phyloP scores from a whole-genome alignment of 2,329 filamentous ascomycete species.

The Bimuria novae-zelandiae region DNA sequence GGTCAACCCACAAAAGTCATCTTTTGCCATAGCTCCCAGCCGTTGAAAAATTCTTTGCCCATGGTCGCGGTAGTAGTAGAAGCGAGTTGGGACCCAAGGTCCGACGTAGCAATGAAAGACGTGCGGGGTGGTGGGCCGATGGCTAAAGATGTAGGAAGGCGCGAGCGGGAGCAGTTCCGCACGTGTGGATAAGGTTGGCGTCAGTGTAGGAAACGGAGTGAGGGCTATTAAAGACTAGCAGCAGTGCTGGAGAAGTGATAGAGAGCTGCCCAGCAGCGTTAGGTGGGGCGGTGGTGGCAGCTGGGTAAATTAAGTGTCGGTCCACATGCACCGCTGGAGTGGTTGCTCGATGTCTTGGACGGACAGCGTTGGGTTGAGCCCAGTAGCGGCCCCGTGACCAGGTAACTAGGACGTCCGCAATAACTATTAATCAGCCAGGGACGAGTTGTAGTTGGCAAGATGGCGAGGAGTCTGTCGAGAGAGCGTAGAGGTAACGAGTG shows the following conservation, averaged over 20 bases:
- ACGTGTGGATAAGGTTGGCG: too few relatives aligned
- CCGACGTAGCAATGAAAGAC: conserved; percentile 19
- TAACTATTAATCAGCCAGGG: conserved; percentile 12
- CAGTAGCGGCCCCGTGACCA: conserved; percentile 21
- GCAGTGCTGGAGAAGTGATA: conserved; percentile 7
- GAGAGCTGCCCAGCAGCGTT: conserved; percentile 7
- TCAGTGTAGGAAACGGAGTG: not conserved
- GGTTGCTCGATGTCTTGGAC: conserved; percentile 24
- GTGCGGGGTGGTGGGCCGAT: conserved; percentile 20
- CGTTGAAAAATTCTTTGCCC: conserved; percentile 49
- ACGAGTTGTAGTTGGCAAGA: conserved; percentile 19
- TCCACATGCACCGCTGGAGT: conserved; percentile 24
- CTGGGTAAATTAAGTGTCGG: conserved; percentile 8
- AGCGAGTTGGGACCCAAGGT: conserved; percentile 24
- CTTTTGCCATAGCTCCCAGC: conserved; percentile 84
- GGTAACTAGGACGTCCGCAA: conserved; percentile 6
- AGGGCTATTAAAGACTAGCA: conserved; percentile 4
- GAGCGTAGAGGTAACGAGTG: conserved; percentile 39
- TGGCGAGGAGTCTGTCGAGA: conserved; percentile 18
- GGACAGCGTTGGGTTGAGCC: conserved; percentile 12
- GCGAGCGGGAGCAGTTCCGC: conserved; percentile 9
- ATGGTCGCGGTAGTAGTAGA: conserved; percentile 27
- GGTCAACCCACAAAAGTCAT: conserved; percentile 77
- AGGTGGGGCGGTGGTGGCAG: conserved; percentile 3
- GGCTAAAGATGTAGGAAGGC: conserved; percentile 8